Conservation (phyloP, 2,329 filamentous ascomycete species). For the Amphichorda felina region DNA sequence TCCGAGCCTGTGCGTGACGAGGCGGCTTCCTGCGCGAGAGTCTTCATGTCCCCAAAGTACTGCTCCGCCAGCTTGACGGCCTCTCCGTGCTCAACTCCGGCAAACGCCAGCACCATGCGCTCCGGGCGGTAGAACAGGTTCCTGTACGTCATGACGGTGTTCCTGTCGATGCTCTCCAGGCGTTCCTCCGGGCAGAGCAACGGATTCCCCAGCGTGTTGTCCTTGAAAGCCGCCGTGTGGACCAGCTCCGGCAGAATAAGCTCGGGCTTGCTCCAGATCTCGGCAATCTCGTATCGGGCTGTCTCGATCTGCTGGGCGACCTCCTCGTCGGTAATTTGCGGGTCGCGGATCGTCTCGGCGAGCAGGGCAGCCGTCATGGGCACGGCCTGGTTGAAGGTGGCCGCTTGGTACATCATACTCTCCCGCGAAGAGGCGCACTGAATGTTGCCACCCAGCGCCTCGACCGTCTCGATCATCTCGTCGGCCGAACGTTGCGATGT, state of each 20-base stretch:
- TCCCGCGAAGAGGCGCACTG: constrained; percentile 94
- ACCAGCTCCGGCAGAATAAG: constrained; percentile 91
- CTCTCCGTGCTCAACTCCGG: constrained; percentile 71
- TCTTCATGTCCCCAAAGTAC: constrained; percentile 86
- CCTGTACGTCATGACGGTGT: constrained; percentile 67
- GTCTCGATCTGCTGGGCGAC: constrained; percentile 80
- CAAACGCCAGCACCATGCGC: constrained; percentile 88
- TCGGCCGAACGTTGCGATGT: constrained; percentile 64
- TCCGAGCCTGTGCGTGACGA: constrained; percentile 47
- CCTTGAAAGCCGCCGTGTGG: constrained; percentile 89
- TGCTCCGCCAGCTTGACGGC: constrained; percentile 71
- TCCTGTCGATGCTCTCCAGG: constrained; percentile 59
- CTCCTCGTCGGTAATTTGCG: constrained; percentile 75
- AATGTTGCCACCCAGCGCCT: constrained; percentile 86
- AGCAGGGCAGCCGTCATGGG: constrained; percentile 71
- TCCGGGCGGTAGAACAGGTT: constrained; percentile 80
- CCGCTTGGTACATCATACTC: constrained; percentile 97
- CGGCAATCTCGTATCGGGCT: constrained; percentile 87
- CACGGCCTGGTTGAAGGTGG: constrained; percentile 91
- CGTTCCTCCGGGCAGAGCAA: constrained; percentile 82
- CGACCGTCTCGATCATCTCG: constrained; percentile 77
- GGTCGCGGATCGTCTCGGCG: constrained; percentile 86
- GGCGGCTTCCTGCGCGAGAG: constrained; percentile 27
- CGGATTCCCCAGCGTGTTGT: constrained; percentile 92
- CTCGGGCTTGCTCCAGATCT: constrained; percentile 97